Base-by-base conservation (phyloP, 2,329 filamentous ascomycete species). In the Pyrenochaeta sp. region DNA sequence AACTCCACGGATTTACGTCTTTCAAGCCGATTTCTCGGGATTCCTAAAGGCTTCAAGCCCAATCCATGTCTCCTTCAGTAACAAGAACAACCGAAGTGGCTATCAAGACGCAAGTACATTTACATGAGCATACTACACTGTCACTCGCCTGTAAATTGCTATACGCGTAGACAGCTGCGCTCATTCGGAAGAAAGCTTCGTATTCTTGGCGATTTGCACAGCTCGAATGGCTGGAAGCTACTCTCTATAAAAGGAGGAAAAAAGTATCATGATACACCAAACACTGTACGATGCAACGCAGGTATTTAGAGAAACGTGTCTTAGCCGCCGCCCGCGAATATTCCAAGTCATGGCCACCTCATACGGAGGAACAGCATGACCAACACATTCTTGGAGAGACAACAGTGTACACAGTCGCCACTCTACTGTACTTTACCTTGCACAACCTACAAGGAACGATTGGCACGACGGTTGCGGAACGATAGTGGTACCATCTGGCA, bases 381-480 rank as follows among this genome's bases (percentile, higher is more conserved):
- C 27, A 10, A 17, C 23, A 4, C 40, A 42, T 30, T 4, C 12
- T 30, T 23, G 14, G 7, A 21, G 21, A 29, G 23, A 41, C 15
- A 45, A 37, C 18, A 47, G 32, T 43, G 31, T 35, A 49, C 36
- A 50, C 39, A 54, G 52, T 54, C 60, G 63, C 55, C 29, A 50
- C 51, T 65, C 61, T 65, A 67, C 57, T 60, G 54, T 56, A 32
- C 37, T 54, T 54, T 27, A 60, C 55, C 53, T 60, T 58, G 60
- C 58, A 45, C 27, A 53, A 49, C 47, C 58, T 46, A 54, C 55
- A 54, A 54, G 55, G 51, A 49, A 65, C 45, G 56, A 62, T 51
- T 50, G 49, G 44, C 50, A 65, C 54, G 56, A 61, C 53, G 58
- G 48, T 52, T 40, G 56, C 30, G 58, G 51, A 49, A 56, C 46